Evolutionary conservation across 257 asterid species (phyloP), one percentile per base, ranked within the genome.

Genomic region (Solanum virginianum): DNA sequence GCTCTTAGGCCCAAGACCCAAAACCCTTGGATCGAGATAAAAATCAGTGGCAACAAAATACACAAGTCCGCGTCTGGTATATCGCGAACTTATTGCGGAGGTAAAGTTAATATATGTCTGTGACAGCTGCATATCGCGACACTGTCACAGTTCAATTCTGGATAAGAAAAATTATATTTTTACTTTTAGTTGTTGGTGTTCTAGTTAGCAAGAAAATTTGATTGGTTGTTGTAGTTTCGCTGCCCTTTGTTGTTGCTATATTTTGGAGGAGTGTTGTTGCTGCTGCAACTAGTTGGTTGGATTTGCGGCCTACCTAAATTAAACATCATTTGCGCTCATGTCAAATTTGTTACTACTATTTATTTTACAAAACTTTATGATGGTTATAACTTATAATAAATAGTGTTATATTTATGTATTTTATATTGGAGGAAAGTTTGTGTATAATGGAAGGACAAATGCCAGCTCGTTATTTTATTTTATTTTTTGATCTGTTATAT

Each of bases 201-300:
- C 29, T 20, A 20, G 7, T 57, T 57, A 59, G 16, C 55, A 51
- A 51, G 3, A 18, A 57, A 57, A 57, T 1, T 59, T 12, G 10
- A 13, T 65, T 65, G 72, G 10, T 12, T 26, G 32, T 71, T 71
- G 29, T 55, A 71, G 80, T 71, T 71, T 71, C 12, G 36, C 80
- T 1, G 80, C 80, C 43, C 80, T 71, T 43, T 71, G 80, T 12
- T 71, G 80, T 43, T 71, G 80, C 80, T 71, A 36, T 71, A 20
- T 71, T 71, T 71, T 41, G 80, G 80, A 71, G 5, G 80, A 71
- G 32, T 71, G 36, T 17, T 43, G 80, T 18, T 41, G 80, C 18
- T 71, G 80, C 36, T 71, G 36, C 54, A 43, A 43, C 17, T 71
- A 71, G 18, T 41, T 71, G 12, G 75, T 68, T 68, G 41, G 70